These are phyloP conservation scores for Umbelopsis sp. DNA, from an alignment of 192 early-diverging fungal genomes.

Conservation along the genomic window DNA sequence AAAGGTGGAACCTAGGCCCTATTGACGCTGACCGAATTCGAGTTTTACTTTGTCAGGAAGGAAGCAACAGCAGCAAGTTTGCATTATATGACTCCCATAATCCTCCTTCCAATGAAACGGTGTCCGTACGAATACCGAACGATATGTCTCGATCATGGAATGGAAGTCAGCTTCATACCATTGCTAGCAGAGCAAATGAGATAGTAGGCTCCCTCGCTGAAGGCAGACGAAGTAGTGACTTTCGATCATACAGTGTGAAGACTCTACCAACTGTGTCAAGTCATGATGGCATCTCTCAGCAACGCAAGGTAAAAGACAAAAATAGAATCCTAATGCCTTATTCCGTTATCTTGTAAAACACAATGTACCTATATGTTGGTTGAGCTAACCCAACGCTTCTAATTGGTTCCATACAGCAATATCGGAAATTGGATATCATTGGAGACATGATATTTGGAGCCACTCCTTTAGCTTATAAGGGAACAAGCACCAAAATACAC, in stretches of 20 bases:
- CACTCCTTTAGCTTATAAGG: conserved; percentile 52
- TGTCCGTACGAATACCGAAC: conserved; percentile 20
- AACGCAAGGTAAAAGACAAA: conserved; percentile 19
- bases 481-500: conserved; percentile 51
- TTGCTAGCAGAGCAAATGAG: conserved; percentile 23
- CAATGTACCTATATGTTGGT: not conserved
- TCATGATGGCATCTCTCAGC: conserved; percentile 14
- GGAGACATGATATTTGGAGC: conserved; percentile 58
- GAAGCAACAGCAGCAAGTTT: conserved; percentile 43
- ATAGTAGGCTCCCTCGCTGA: conserved; percentile 23
- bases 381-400: too few relatives aligned
- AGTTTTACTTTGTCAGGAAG: conserved; percentile 54
- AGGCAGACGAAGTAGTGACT: conserved; percentile 24
- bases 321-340: not conserved
- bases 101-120: conserved; percentile 23
- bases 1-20: conserved; percentile 44
- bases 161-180: conserved; percentile 33
- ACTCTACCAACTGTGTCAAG: conserved; percentile 15
- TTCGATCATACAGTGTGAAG: conserved; percentile 22
- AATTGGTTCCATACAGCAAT: conserved; percentile 8
- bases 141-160: conserved; percentile 40
- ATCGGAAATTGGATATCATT: conserved; percentile 38
- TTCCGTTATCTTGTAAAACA: not conserved
- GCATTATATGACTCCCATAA: conserved; percentile 46
- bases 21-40: conserved; percentile 46